Evolutionary conservation across 257 asterid genomes (phyloP).

Genomic region (Haberlea rhodopensis): DNA sequence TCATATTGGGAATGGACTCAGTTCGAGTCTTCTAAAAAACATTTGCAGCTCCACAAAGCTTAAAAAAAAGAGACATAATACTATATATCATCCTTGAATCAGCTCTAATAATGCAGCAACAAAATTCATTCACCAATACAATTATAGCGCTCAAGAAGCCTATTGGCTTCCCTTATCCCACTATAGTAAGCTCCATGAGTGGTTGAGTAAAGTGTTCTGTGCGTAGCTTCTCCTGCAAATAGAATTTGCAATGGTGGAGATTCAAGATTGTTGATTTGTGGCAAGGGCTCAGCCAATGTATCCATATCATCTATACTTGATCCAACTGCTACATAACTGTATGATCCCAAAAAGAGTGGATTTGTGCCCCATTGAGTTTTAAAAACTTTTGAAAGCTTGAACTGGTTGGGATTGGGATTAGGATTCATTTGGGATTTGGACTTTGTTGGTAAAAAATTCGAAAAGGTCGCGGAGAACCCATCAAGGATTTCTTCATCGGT

Average conservation of each 20-base stretch:
- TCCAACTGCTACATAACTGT: slow-evolving; percentile 78
- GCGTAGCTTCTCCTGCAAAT: slow-evolving; percentile 94
- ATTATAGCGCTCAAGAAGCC: slow-evolving; percentile 78
- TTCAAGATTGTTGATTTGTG: slow-evolving; percentile 25
- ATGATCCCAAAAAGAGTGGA: slow-evolving; percentile 84
- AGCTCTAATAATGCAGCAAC: slow-evolving; percentile 31
- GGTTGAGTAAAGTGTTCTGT: slow-evolving; percentile 76
- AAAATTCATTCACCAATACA: slow-evolving; percentile 36
- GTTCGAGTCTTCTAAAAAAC: too few species aligned
- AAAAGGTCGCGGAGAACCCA: slow-evolving; percentile 60
- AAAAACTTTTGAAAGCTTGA: slow-evolving; percentile 44
- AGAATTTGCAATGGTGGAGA: slow-evolving; percentile 57
- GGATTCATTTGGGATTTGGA: slow-evolving; percentile 30
- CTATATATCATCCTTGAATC: not conserved
- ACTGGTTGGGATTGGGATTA: slow-evolving; percentile 5
- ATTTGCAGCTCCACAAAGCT: too few species aligned
- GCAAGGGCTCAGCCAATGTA: slow-evolving; percentile 78
- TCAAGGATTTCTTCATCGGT: slow-evolving; percentile 50
- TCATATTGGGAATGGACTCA: too few species aligned
- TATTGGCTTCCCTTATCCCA: slow-evolving; percentile 84
- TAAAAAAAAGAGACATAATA: not conserved
- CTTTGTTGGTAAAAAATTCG: slow-evolving; percentile 41
- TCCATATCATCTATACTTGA: slow-evolving; percentile 82
- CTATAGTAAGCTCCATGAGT: slow-evolving; percentile 92
- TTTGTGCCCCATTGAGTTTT: slow-evolving; percentile 83